Evolutionary conservation across 148 eudicot species (phyloP).

Genomic region (Fallopia convolvulus): DNA sequence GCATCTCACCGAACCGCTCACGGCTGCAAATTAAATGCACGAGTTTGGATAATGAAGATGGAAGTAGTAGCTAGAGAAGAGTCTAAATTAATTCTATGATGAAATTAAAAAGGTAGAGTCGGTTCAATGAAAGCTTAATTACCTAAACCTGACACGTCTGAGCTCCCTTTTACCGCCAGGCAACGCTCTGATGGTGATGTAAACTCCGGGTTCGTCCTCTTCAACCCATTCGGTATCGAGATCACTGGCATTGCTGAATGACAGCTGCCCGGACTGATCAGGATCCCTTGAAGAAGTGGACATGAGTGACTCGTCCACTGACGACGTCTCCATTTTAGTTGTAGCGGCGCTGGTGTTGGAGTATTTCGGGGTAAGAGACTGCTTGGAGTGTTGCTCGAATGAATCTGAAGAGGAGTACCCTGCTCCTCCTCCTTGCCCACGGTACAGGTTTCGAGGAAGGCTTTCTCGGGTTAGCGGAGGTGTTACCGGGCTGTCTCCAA

Average conservation of each 20-base stretch:
- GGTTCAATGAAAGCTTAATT: not conserved
- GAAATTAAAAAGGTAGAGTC: too few species aligned
- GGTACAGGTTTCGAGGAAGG: slow-evolving; percentile 53
- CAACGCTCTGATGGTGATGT: slow-evolving; percentile 79
- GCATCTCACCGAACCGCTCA: slow-evolving; percentile 86
- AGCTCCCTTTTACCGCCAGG: slow-evolving; percentile 85
- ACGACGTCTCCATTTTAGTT: slow-evolving; percentile 76
- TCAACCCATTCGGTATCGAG: slow-evolving; percentile 92
- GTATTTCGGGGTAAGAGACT: slow-evolving; percentile 64
- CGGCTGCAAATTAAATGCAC: slow-evolving; percentile 47
- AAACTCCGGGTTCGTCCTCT: slow-evolving; percentile 93
- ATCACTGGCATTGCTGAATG: slow-evolving; percentile 82
- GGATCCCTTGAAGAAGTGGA: slow-evolving; percentile 72
- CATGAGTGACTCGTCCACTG: slow-evolving; percentile 54
- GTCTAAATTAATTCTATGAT: too few species aligned
- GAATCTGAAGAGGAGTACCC: slow-evolving; percentile 89
- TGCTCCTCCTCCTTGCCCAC: slow-evolving; percentile 51
- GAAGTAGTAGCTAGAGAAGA: not conserved
- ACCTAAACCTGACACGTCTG: slow-evolving; percentile 98
- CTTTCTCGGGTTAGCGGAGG: slow-evolving; percentile 74
- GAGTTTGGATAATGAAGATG: not conserved
- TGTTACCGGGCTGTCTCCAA: slow-evolving; percentile 67
- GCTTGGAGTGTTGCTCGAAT: slow-evolving; percentile 66
- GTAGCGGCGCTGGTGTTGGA: slow-evolving; percentile 71
- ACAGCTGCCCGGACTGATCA: slow-evolving; percentile 82